These are phyloP conservation scores for Grigorovia transvaalensis DNA, from an alignment of 805 yeast genomes.

Conservation along the genomic window DNA sequence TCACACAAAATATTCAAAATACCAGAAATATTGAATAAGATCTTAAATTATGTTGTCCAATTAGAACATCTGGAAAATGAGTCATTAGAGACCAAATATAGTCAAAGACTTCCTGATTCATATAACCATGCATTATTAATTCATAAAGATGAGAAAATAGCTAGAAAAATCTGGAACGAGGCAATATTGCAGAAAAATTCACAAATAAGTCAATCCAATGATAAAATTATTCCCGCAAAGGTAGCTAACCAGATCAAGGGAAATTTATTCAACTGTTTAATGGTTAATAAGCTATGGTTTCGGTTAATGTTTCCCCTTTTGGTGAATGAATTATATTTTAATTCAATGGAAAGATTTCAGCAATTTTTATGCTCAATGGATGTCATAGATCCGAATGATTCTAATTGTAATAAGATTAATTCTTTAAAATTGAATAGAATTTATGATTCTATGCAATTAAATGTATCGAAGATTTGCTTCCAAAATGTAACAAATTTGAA, in stretches of 20 bases:
- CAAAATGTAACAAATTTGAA: slow-evolving; percentile 57
- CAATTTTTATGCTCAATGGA: slow-evolving; percentile 24
- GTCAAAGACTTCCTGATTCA: slow-evolving; percentile 56
- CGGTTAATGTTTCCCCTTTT: slow-evolving; percentile 44
- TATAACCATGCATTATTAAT: slow-evolving; percentile 58
- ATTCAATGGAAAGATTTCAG: slow-evolving; percentile 36
- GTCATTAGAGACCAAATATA: slow-evolving; percentile 39
- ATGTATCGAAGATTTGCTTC: slow-evolving; percentile 25
- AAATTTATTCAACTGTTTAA: slow-evolving; percentile 48
- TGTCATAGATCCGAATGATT: neutral
- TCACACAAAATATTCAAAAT: slow-evolving; percentile 46
- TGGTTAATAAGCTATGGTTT: slow-evolving; percentile 62
- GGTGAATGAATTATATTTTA: slow-evolving; percentile 45
- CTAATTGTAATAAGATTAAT: slow-evolving; percentile 9
- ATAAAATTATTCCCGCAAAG: neutral
- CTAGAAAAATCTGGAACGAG: slow-evolving; percentile 34
- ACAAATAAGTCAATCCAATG: neutral
- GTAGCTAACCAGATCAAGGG: slow-evolving; percentile 1
- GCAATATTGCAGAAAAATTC: neutral
- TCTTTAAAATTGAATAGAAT: slow-evolving; percentile 47
- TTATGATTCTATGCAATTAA: slow-evolving; percentile 11
- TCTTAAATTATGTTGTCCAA: slow-evolving; percentile 33
- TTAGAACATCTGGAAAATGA: slow-evolving; percentile 26
- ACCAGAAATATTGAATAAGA: slow-evolving; percentile 64
- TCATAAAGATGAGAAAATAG: slow-evolving; percentile 43